Percentiles rank a stretch among this genome's conserved stretches.
Evolutionary conservation across 352 stramenopile species (phyloP).

Genomic region (Phytophthora nicotianae): DNA sequence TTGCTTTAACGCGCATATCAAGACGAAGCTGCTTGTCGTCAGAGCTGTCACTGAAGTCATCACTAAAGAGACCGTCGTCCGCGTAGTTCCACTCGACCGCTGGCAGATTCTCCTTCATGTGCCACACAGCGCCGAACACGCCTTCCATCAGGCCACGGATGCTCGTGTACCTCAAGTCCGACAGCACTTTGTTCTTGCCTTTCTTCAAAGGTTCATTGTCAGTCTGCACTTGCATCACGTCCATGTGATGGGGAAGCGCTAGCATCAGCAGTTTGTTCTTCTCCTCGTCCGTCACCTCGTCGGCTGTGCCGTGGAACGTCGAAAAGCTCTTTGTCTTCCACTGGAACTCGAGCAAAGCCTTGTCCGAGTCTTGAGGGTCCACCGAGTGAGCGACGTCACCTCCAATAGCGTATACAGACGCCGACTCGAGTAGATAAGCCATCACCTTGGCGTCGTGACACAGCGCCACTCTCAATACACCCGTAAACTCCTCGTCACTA

Average conservation of each 20-base stretch:
- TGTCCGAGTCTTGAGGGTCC: slow-evolving; percentile 38
- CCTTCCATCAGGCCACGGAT: slow-evolving; percentile 80
- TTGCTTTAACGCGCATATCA: slow-evolving; percentile 40
- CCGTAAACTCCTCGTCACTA: slow-evolving; percentile 46
- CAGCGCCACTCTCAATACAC: slow-evolving; percentile 61
- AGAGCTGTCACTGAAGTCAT: slow-evolving; percentile 30
- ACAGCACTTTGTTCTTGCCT: slow-evolving; percentile 41
- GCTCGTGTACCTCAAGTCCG: slow-evolving; percentile 61
- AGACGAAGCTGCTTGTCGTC: slow-evolving; percentile 37
- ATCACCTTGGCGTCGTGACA: slow-evolving; percentile 41
- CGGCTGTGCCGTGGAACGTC: slow-evolving; percentile 16
- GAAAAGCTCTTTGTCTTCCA: slow-evolving; percentile 69
- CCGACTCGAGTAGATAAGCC: slow-evolving; percentile 63
- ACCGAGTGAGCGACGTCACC: slow-evolving; percentile 56
- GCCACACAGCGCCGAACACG: slow-evolving; percentile 65
- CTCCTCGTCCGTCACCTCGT: slow-evolving; percentile 17
- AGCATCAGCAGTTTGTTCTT: slow-evolving; percentile 75
- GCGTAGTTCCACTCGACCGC: slow-evolving; percentile 71
- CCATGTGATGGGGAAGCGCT: slow-evolving; percentile 73
- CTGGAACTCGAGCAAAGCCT: slow-evolving; percentile 53
- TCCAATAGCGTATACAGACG: slow-evolving; percentile 59
- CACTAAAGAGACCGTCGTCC: slow-evolving; percentile 57
- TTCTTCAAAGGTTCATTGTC: slow-evolving; percentile 15
- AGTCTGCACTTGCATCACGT: slow-evolving; percentile 43
- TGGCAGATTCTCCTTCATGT: slow-evolving; percentile 64